Conservation (phyloP, 495 filamentous ascomycete genomes). For the Endocarpon pusillum region DNA sequence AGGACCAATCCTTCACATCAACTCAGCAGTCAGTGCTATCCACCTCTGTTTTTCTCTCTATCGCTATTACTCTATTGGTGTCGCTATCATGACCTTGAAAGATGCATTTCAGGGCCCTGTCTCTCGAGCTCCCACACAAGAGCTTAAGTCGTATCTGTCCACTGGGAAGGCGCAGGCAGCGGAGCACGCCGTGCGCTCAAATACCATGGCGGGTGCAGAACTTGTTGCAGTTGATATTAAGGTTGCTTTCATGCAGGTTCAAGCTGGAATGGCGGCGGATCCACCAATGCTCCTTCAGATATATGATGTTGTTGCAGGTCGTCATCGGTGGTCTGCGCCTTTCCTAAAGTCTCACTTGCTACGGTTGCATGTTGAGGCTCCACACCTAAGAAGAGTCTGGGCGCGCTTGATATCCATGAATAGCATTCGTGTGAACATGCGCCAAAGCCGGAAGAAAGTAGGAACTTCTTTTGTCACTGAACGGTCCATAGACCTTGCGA, state of each 20-base stretch:
- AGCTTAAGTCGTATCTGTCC: not conserved
- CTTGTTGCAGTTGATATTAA: conserved; percentile 69
- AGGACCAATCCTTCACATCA: conserved; percentile 74
- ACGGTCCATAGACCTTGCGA: conserved; percentile 64
- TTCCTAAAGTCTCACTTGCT: conserved; percentile 59
- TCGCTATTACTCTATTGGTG: conserved; percentile 75
- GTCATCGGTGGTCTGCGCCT: conserved; percentile 69
- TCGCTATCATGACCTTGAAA: conserved; percentile 59
- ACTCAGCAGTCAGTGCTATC: conserved; percentile 60
- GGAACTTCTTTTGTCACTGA: conserved; percentile 47
- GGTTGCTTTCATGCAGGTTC: conserved; percentile 65
- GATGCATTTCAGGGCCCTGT: conserved; percentile 47
- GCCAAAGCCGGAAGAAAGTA: conserved; percentile 52
- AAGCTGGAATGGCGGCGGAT: conserved; percentile 70
- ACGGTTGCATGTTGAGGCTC: conserved; percentile 71
- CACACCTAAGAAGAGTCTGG: conserved; percentile 67
- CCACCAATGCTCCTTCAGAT: conserved; percentile 82
- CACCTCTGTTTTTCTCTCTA: conserved; percentile 84
- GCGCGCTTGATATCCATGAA: conserved; percentile 72
- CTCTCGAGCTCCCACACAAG: conserved; percentile 5
- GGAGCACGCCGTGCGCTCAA: conserved; percentile 16
- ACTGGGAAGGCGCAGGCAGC: conserved; percentile 4
- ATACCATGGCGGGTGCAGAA: conserved; percentile 31
- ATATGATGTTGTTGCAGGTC: conserved; percentile 60
- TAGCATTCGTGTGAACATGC: conserved; percentile 58